Evolutionary conservation across 139 green algal species (phyloP).

Genomic region (Tetraselmis striata): DNA sequence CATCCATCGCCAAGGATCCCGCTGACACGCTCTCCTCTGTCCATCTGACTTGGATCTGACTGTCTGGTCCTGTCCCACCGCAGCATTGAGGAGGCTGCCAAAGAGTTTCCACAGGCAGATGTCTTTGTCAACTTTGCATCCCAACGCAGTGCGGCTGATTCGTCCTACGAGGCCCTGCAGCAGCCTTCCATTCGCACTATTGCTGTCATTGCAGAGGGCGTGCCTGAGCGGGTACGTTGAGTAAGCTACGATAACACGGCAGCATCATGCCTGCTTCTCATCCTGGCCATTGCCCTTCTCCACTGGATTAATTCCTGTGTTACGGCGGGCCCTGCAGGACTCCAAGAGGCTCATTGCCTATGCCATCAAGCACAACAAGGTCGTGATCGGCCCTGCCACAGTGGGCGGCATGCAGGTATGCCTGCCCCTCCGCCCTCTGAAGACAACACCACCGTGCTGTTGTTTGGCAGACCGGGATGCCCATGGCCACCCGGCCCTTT

Average conservation of each 20-base stretch:
- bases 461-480: no score
- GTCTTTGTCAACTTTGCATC: constrained; percentile 96
- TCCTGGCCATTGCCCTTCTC: neutral
- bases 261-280: no score
- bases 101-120: constrained; percentile 70
- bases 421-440: no score
- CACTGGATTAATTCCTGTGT: no score
- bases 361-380: constrained; percentile 75
- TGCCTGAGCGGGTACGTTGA: constrained; percentile 68
- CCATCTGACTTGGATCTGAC: neutral
- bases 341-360: constrained; percentile 83
- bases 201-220: constrained; percentile 90
- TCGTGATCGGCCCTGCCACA: constrained; percentile 87
- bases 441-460: no score
- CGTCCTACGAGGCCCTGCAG: constrained; percentile 79
- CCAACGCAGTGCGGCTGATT: constrained; percentile 67
- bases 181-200: constrained; percentile 76
- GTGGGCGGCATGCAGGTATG: constrained; percentile 86
- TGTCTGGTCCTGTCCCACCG: constrained; percentile 2
- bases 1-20: no score
- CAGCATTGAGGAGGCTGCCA: constrained; percentile 63
- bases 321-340: constrained; percentile 47
- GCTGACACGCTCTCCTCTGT: no score
- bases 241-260: no score
- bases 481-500: no score